Percentiles rank a stretch among this genome's conserved stretches.
Evolutionary conservation across 768 basidiomycete species (phyloP).

Genomic region (Leucogyrophana mollusca): DNA sequence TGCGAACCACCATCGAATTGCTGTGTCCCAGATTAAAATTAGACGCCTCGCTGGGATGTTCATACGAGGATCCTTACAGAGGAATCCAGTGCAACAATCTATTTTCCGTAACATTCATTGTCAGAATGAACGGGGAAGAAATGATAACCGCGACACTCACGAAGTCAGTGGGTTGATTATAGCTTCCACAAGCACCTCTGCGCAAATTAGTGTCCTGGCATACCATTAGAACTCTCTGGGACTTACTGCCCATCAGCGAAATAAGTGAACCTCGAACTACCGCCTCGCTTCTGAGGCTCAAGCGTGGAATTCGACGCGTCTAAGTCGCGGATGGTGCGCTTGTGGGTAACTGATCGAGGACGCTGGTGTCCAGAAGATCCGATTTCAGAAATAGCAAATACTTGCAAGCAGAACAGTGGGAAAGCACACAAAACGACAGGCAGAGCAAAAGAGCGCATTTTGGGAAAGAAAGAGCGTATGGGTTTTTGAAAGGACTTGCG

Average conservation of each 20-base stretch:
- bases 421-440: conserved; percentile 21
- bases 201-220: no score
- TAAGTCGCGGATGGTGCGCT: conserved; percentile 1
- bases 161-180: conserved; percentile 22
- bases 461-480: conserved; percentile 22
- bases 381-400: conserved; percentile 7
- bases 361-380: conserved; percentile 10
- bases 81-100: conserved; percentile 46
- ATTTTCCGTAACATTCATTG: not conserved
- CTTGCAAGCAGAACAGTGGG: conserved; percentile 11
- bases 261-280: conserved; percentile 22
- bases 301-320: not conserved
- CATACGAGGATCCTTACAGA: conserved; percentile 26
- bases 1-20: conserved; percentile 39
- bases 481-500: conserved; percentile 8
- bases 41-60: not conserved
- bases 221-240: not conserved
- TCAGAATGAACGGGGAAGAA: not conserved
- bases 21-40: conserved; percentile 18
- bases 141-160: conserved; percentile 12
- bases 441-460: conserved; percentile 27
- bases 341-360: conserved; percentile 6
- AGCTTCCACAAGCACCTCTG: conserved; percentile 42
- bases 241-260: conserved; percentile 25
- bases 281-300: conserved; percentile 14